Base-by-base conservation (phyloP, 1,139 yeast species). In the Zhuliangozyma parablackwelliae region DNA sequence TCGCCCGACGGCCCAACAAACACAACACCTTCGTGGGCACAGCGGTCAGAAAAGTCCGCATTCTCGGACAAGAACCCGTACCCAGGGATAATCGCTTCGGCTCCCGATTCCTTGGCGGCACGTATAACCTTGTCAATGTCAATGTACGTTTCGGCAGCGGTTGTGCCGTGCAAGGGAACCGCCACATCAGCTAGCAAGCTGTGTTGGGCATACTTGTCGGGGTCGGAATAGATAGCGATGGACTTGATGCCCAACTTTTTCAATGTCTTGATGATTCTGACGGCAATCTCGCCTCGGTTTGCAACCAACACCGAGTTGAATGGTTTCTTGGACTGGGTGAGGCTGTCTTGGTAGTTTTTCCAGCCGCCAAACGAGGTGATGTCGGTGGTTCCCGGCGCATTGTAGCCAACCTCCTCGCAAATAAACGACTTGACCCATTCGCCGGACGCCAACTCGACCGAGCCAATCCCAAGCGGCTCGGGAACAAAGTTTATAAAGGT, bases 221-320 rank as follows among this genome's bases (percentile, higher is more conserved):
- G 84, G 53, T 88, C 95, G 9, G 97, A 86, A 62, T 85, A 92
- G 33, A 92, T 83, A 2, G 97, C 94, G 47, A 92, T 82, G 0
- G 96, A 69, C 50, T 72, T 76, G 49, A 92, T 86, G 3, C 80
- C 80, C 50, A 90, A 61, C 57, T 82, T 82, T 59, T 86, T 87
- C 55, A 90, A 70, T 7, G 98, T 90, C 56, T 78, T 83, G 54
- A 90, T 87, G 49, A 92, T 86, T 57, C 98, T 74, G 27, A 89
- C 97, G 3, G 98, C 97, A 53, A 92, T 92, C 64, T 92, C 98
- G 57, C 98, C 98, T 64, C 98, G 79, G 67, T 92, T 92, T 28
- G 98, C 97, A 39, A 92, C 95, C 43, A 92, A 72, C 10, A 92
- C 96, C 10, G 86, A 78, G 32, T 81, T 72, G 62, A 90, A 90